Base-by-base conservation (phyloP, 2,329 filamentous ascomycete species). In the Aotearoamyces nothofagi region DNA sequence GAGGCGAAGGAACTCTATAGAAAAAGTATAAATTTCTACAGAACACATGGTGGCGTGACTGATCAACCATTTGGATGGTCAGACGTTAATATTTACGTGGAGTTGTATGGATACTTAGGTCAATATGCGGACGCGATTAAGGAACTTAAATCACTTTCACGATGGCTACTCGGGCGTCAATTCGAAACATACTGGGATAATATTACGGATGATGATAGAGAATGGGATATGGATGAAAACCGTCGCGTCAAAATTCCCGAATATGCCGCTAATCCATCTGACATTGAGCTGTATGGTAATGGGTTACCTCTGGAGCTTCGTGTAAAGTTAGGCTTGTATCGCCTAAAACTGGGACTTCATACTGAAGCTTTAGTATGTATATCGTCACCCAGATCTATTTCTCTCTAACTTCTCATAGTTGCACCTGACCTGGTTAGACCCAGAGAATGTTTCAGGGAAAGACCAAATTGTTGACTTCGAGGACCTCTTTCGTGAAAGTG, bases 1-100 rank as follows among this genome's bases (percentile, higher is more conserved):
- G 35, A 41, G 27, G 51, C 51, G 3, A 52, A 48, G 26, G 38
- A 44, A 9, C 40, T 44, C 24, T 56, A 53, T 30, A 43, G 37
- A 13, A 34, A 43, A 13, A 45, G 39, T 17, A 49, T 56, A 22
- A 36, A 37, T 8, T 42, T 43, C 23, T 44, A 36, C 26, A 27
- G 32, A 9, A 15, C 29, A 7, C 22, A 31, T 11, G 28, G 33
- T 15, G 32, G 39, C 5, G 15, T 26, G 2, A 22, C 23, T 6
- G 22, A 11, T 12, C 7, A 15, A 15, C 10, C 16, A 3, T 45
- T 50, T 32, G 34, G 31, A 9, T 98, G 87, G 87, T 74, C 78
- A 30, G 79, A 96, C 49, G 60, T 92, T 23, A 79, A 83, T 35
- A 78, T 86, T 30, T 93, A 90, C 40, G 66, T 83, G 22, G 83